Conservation (phyloP, 83 land plant genomes). For the Thuja plicata region DNA sequence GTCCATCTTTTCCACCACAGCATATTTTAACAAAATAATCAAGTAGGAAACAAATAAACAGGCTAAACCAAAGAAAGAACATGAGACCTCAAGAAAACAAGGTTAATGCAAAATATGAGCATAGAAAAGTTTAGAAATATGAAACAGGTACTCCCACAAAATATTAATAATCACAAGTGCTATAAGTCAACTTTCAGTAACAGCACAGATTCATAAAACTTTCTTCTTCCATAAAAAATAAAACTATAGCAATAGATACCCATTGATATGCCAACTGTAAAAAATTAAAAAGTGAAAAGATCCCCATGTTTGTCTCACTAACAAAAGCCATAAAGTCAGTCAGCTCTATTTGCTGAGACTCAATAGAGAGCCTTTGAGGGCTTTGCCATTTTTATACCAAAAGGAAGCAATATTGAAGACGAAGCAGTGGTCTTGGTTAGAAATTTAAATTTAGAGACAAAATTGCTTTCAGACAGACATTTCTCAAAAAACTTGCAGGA, state of each 20-base stretch:
- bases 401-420: too few relatives aligned
- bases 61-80: background rate
- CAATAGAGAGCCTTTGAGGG: background rate
- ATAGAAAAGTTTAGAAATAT: background rate
- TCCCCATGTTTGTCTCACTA: background rate
- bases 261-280: background rate
- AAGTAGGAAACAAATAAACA: background rate
- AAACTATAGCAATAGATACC: background rate
- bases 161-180: background rate
- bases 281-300: background rate
- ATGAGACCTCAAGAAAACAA: background rate
- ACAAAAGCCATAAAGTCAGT: background rate
- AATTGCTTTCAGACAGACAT: too few relatives aligned
- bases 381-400: background rate
- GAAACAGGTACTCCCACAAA: background rate
- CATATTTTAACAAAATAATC: background rate
- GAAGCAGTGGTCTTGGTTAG: background rate
- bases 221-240: background rate
- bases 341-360: too few relatives aligned
- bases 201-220: background rate
- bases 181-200: background rate
- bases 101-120: background rate
- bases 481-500: too few relatives aligned
- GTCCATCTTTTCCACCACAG: background rate
- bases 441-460: too few relatives aligned